Evolutionary conservation across 306 rosid species (phyloP), one percentile per base, ranked within the genome.

Genomic region (Quercus cerris): DNA sequence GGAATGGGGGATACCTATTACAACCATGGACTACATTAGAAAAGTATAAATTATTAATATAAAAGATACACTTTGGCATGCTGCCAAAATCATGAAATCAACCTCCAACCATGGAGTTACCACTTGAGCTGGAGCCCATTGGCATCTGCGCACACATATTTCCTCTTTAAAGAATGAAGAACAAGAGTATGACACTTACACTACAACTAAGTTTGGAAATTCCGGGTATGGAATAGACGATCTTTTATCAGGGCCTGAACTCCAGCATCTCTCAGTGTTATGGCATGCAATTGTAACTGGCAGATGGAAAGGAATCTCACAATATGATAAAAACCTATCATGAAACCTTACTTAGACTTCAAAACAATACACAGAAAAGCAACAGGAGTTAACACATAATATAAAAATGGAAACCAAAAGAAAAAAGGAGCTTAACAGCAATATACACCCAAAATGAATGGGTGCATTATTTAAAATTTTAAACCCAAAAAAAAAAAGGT

Each of bases 261-360:
- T 86, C 97, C 97, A 90, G 70, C 97, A 92, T 85, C 89, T 85
- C 87, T 86, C 91, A 33, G 87, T 76, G 80, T 84, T 90, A 18
- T 92, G 97, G 83, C 95, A 90, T 63, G 92, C 93, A 61, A 92
- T 70, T 14, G 97, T 92, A 54, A 90, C 81, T 35, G 97, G 93
- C 18, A 92, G 84, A 85, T 86, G 83, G 69, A 55, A 72, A 27
- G 97, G 97, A 82, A 92, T 87, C 84, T 89, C 79, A 85, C 95
- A 89, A 73, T 86, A 85, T 66, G 90, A 80, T 81, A 90, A 77
- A 83, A 92, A 92, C 95, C 97, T 92, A 80, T 70, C 76, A 83
- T 84, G 30, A 77, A 51, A 80, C 33, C 55, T 69, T 56, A 41
- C 55, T 75, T 46, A 80, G 82, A 63, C 74, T 63, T 58, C 66